phyloP scores from a whole-genome alignment of 2,329 filamentous ascomycete genomes.

The Talaromyces sp. region DNA sequence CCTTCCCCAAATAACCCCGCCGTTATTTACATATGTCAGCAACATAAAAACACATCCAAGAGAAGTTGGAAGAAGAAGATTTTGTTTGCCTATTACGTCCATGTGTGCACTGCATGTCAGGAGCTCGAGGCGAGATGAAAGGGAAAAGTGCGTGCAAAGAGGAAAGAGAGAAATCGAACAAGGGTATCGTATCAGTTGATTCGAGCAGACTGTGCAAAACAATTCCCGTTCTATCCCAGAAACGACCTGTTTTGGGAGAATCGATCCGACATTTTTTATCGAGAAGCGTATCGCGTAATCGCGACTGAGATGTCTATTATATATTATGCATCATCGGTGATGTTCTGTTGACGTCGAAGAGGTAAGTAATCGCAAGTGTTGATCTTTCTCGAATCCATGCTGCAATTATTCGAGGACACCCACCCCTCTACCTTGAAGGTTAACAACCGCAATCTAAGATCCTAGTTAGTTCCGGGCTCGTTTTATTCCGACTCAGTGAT shows the following conservation, averaged over 20 bases:
- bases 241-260: background rate
- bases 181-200: constrained; percentile 11
- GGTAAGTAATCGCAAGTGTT: background rate
- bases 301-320: constrained; percentile 4
- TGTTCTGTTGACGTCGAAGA: background rate
- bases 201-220: constrained; percentile 2
- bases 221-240: background rate
- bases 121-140: background rate
- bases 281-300: no score
- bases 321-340: constrained; percentile 3
- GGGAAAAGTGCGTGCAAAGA: background rate
- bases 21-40: constrained; percentile 1
- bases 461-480: background rate
- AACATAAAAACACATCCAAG: background rate
- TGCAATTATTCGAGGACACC: constrained; percentile 3
- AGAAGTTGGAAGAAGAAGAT: background rate
- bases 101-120: constrained; percentile 3
- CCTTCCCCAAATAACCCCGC: background rate
- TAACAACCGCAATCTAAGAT: constrained; percentile 12
- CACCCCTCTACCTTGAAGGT: constrained; percentile 7
- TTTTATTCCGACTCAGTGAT: background rate
- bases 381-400: no score
- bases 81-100: background rate
- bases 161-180: background rate
- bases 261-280: background rate